A percentile compares a stretch with the other conserved stretches of the same genome.
phyloP scores from a whole-genome alignment of 129 eudicot genomes.

The Helianthus annuus region HanXRQr2.0-SUNRISE NC_035446.2:11629303-11629802 shows the following conservation, averaged over 20 bases:
- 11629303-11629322: slow-evolving; percentile 47
- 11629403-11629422: slow-evolving; percentile 39
- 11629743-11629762: slow-evolving; percentile 14
- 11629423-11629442: background rate
- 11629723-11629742: slow-evolving; percentile 68
- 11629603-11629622: slow-evolving; percentile 38
- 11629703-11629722: slow-evolving; percentile 60
- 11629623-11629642: slow-evolving; percentile 76
- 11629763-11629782: slow-evolving; percentile 3
- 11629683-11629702: slow-evolving; percentile 61
- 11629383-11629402: slow-evolving; percentile 37
- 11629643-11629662: slow-evolving; percentile 74
- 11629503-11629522: slow-evolving; percentile 48
- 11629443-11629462: slow-evolving; percentile 17
- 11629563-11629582: background rate
- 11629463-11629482: background rate
- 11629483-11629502: slow-evolving; percentile 57
- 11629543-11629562: slow-evolving; percentile 43
- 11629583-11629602: background rate
- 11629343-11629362: slow-evolving; percentile 73
- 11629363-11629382: slow-evolving; percentile 34
- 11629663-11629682: slow-evolving; percentile 64
- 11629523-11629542: slow-evolving; percentile 70
- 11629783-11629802: background rate
- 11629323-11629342: slow-evolving; percentile 83